Conservation (phyloP, 176 grass and related monocot genomes). For the Oryza meridionalis region DNA sequence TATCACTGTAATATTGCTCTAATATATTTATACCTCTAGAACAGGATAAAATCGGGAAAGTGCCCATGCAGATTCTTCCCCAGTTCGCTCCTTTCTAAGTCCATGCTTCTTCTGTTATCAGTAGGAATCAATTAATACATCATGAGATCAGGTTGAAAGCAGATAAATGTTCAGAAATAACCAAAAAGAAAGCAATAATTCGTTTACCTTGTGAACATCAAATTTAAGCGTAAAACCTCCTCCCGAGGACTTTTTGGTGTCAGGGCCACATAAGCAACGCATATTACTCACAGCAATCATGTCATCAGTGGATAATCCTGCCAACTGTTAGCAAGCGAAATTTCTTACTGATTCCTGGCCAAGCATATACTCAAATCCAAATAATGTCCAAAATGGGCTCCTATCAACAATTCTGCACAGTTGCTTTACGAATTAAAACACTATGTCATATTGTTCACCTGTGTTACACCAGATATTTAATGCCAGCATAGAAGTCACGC, state of each 20-base stretch:
- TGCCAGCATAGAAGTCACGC: not conserved
- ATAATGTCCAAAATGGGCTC: not conserved
- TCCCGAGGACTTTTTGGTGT: slow-evolving; percentile 77
- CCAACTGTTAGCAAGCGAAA: slow-evolving; percentile 63
- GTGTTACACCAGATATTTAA: not conserved
- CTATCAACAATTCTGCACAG: not conserved
- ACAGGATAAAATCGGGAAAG: slow-evolving; percentile 95
- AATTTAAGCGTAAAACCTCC: slow-evolving; percentile 87
- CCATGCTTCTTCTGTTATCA: slow-evolving; percentile 76
- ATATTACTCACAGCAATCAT: slow-evolving; percentile 97
- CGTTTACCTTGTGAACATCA: slow-evolving; percentile 83
- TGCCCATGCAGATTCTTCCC: slow-evolving; percentile 77
- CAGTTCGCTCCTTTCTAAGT: slow-evolving; percentile 72
- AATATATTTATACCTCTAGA: slow-evolving; percentile 69
- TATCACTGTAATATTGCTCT: slow-evolving; percentile 7
- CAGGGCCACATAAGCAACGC: slow-evolving; percentile 73
- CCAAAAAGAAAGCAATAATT: not conserved
- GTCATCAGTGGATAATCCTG: slow-evolving; percentile 90
- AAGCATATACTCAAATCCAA: not conserved
- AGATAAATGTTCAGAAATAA: not conserved
- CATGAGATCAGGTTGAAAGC: slow-evolving; percentile 26
- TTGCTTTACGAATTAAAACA: not conserved
- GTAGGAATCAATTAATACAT: slow-evolving; percentile 24
- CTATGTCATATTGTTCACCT: not conserved
- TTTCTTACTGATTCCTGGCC: slow-evolving; percentile 13